Conservation (phyloP, 2,329 filamentous ascomycete species). For the Pseudogymnoascus sp. region DNA sequence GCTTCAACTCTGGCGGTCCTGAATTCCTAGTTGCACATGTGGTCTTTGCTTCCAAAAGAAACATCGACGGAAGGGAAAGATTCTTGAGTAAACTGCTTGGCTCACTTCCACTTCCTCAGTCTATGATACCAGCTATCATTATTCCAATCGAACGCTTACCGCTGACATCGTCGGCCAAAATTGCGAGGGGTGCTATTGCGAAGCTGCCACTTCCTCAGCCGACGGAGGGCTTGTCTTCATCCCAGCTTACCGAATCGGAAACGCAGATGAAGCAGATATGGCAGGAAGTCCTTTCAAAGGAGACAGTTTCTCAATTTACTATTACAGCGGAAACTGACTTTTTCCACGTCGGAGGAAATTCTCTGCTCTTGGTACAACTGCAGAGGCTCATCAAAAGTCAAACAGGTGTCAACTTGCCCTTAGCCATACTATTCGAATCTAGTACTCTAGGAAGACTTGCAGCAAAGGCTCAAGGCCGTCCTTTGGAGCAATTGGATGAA, state of each 20-base stretch:
- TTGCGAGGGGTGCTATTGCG: constrained; percentile 20
- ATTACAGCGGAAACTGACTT: constrained; percentile 14
- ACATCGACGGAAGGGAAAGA: constrained; percentile 7
- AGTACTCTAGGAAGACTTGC: constrained; percentile 33
- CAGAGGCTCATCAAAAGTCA: background rate
- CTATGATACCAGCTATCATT: constrained; percentile 31
- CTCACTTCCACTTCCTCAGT: constrained; percentile 28
- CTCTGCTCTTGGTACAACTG: constrained; percentile 14
- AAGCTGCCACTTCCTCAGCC: background rate
- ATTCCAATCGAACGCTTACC: constrained; percentile 26
- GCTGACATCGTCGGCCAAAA: constrained; percentile 26
- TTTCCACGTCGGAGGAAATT: constrained; percentile 17
- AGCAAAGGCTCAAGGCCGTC: background rate
- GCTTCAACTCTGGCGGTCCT: background rate
- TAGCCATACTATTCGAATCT: constrained; percentile 32
- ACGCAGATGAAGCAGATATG: constrained; percentile 13
- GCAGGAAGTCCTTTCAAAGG: constrained; percentile 12
- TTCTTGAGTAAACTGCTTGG: constrained; percentile 18
- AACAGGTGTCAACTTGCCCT: constrained; percentile 16
- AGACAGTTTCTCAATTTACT: background rate
- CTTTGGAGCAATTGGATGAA: background rate
- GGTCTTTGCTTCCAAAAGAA: constrained; percentile 20
- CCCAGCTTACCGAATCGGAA: background rate
- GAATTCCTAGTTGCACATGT: constrained; percentile 30
- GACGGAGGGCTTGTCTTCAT: background rate